phyloP scores from a whole-genome alignment of 805 yeast genomes.

The Wickerhamomyces subpelliculosus region DNA sequence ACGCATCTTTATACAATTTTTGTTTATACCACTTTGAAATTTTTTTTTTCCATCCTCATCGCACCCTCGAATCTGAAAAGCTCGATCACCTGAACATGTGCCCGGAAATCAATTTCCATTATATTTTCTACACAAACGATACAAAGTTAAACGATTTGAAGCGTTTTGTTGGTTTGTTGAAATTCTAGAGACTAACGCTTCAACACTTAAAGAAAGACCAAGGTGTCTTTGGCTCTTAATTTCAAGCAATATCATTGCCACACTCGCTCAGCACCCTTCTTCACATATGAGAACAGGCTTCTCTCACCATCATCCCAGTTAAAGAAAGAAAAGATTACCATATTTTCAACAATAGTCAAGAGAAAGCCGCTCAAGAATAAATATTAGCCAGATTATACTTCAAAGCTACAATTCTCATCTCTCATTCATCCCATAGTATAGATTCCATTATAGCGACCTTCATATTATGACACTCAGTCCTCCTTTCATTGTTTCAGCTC shows the following conservation, averaged over 20 bases:
- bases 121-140: neutral
- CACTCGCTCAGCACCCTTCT: neutral
- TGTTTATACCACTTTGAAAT: neutral
- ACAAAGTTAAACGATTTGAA: neutral
- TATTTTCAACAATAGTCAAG: too few relatives aligned
- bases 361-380: too few relatives aligned
- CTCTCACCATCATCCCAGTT: too few relatives aligned
- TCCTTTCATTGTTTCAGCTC: conserved; percentile 82
- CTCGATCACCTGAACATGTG: neutral
- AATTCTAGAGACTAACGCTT: neutral
- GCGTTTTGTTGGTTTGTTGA: neutral
- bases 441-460: too few relatives aligned
- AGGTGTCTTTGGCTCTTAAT: too few relatives aligned
- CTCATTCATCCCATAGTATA: too few relatives aligned
- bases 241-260: neutral
- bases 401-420: too few relatives aligned
- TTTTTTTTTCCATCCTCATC: conserved; percentile 4
- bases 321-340: too few relatives aligned
- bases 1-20: neutral
- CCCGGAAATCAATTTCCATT: neutral
- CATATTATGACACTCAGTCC: conserved; percentile 5
- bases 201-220: neutral
- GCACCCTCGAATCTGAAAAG: conserved; percentile 1
- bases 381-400: too few relatives aligned
- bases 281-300: too few relatives aligned